These are phyloP conservation scores for Tolypocladium pustulatum DNA, from an alignment of 2,329 filamentous ascomycete species.

Conservation along the genomic window DNA sequence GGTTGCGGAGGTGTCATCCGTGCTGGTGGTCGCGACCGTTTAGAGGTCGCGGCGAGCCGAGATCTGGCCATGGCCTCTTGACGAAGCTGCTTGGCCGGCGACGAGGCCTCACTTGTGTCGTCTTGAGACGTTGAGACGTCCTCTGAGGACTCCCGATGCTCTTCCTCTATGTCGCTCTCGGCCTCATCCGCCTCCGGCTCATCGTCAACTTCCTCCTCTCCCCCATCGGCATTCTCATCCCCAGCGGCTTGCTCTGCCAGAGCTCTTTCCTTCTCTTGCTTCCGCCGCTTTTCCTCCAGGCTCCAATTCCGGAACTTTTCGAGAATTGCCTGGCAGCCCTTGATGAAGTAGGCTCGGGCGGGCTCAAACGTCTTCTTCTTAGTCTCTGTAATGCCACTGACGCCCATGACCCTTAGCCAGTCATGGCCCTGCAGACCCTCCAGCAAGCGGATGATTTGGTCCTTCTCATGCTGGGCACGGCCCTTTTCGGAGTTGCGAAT, in stretches of 20 bases:
- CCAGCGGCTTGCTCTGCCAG: slow-evolving; percentile 19
- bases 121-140: slow-evolving; percentile 36
- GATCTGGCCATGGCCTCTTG: slow-evolving; percentile 55
- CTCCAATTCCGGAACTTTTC: slow-evolving; percentile 85
- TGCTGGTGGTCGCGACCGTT: slow-evolving; percentile 17
- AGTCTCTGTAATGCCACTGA: slow-evolving; percentile 73
- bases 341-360: slow-evolving; percentile 75
- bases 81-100: slow-evolving; percentile 59
- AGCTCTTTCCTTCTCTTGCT: slow-evolving; percentile 60
- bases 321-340: slow-evolving; percentile 69
- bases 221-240: slow-evolving; percentile 25
- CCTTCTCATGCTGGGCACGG: slow-evolving; percentile 55
- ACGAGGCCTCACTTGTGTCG: slow-evolving; percentile 36
- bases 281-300: slow-evolving; percentile 76
- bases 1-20: slow-evolving; percentile 18
- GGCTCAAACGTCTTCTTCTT: slow-evolving; percentile 81
- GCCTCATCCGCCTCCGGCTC: slow-evolving; percentile 23
- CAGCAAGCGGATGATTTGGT: slow-evolving; percentile 55
- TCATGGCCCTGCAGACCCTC: slow-evolving; percentile 83
- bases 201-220: slow-evolving; percentile 17
- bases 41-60: slow-evolving; percentile 25
- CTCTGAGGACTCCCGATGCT: slow-evolving; percentile 21
- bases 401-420: slow-evolving; percentile 87
- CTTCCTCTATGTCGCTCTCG: slow-evolving; percentile 14
- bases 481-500: slow-evolving; percentile 55